These are phyloP conservation scores for Gonapodya prolifera DNA, from an alignment of 192 early-diverging fungal species.

Conservation along the genomic window DNA sequence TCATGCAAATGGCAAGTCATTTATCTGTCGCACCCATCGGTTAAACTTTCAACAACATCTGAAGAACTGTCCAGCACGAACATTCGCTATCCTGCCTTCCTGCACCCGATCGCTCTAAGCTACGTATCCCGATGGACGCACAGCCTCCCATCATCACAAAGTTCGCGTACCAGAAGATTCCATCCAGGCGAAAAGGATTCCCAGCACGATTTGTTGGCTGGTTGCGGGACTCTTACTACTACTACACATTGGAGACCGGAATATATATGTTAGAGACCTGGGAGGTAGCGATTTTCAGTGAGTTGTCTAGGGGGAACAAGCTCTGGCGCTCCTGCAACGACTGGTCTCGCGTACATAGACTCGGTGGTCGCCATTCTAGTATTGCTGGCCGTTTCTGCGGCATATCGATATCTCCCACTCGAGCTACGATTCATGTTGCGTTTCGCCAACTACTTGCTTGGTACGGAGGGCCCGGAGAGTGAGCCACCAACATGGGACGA, in stretches of 20 bases:
- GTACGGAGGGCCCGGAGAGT: background rate
- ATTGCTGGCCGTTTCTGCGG: background rate
- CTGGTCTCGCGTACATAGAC: too few relatives aligned
- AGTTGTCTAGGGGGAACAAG: background rate
- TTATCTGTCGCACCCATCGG: too few relatives aligned
- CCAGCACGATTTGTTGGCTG: background rate
- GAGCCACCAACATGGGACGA: background rate
- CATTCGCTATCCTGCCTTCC: background rate
- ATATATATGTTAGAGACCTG: background rate
- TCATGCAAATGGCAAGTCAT: too few relatives aligned
- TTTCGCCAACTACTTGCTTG: background rate
- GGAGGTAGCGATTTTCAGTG: background rate
- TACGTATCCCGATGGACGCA: background rate
- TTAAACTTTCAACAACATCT: too few relatives aligned
- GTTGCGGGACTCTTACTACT: background rate
- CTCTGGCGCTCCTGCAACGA: background rate
- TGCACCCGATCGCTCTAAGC: too few relatives aligned
- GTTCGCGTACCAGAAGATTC: background rate
- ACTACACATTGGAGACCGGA: background rate
- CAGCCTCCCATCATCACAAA: background rate
- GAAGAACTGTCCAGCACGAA: background rate
- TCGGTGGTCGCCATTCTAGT: background rate
- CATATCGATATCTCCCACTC: background rate
- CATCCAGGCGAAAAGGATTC: background rate
- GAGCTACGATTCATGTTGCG: background rate